Evolutionary conservation across 495 filamentous ascomycete species (phyloP).

Genomic region (Neurospora tetraspora): DNA sequence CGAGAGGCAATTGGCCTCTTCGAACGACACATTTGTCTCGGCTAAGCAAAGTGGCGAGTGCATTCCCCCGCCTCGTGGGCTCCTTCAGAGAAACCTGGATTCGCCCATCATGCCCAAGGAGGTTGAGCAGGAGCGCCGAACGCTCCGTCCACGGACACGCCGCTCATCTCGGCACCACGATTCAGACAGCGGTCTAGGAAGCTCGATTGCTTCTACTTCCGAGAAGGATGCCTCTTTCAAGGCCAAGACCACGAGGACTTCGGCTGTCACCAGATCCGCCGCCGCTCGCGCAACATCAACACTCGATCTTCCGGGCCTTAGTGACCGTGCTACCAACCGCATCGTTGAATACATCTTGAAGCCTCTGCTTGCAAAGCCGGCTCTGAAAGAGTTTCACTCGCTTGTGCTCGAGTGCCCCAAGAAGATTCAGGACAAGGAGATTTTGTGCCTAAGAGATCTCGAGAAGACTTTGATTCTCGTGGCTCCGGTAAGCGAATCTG

Average conservation of each 20-base stretch:
- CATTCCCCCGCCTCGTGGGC: slow-evolving; percentile 39
- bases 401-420: slow-evolving; percentile 63
- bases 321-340: slow-evolving; percentile 40
- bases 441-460: slow-evolving; percentile 75
- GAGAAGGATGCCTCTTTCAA: slow-evolving; percentile 20
- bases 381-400: slow-evolving; percentile 66
- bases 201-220: slow-evolving; percentile 38
- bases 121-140: slow-evolving; percentile 29
- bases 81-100: slow-evolving; percentile 39
- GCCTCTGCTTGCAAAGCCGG: slow-evolving; percentile 38
- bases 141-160: slow-evolving; percentile 41
- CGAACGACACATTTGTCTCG: slow-evolving; percentile 17
- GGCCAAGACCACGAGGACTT: slow-evolving; percentile 22
- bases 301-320: slow-evolving; percentile 32
- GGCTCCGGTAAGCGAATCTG: slow-evolving; percentile 70
- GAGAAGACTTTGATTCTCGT: slow-evolving; percentile 83
- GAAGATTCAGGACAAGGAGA: slow-evolving; percentile 69
- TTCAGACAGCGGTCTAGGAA: slow-evolving; percentile 53
- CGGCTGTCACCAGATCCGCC: slow-evolving; percentile 41
- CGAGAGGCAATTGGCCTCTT: slow-evolving; percentile 33
- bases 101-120: slow-evolving; percentile 29
- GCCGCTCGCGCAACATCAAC: slow-evolving; percentile 28
- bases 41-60: slow-evolving; percentile 32
- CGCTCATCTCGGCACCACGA: slow-evolving; percentile 43
- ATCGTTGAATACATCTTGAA: slow-evolving; percentile 44